These are phyloP conservation scores for Apiospora sp. DNA, from an alignment of 2,329 filamentous ascomycete genomes.

Conservation along the genomic window DNA sequence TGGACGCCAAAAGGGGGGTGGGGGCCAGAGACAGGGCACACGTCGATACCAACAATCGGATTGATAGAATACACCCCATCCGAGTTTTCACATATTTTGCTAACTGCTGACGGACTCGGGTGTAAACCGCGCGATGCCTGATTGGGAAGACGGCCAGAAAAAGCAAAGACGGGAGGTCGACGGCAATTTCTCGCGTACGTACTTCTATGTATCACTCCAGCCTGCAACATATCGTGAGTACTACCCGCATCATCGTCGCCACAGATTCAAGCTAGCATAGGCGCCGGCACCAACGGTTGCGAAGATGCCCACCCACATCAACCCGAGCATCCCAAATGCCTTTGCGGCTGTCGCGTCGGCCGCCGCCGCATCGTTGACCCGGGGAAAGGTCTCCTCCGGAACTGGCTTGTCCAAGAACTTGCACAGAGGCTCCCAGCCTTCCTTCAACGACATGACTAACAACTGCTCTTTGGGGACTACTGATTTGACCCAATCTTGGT, in stretches of 20 bases:
- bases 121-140: no score
- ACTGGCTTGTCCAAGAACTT: slow-evolving; percentile 41
- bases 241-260: neutral
- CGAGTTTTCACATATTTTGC: no score
- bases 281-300: neutral
- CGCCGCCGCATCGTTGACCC: slow-evolving; percentile 37
- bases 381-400: slow-evolving; percentile 40
- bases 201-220: no score
- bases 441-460: slow-evolving; percentile 37
- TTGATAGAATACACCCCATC: no score
- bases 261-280: neutral
- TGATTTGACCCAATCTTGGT: slow-evolving; percentile 23
- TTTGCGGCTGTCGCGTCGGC: slow-evolving; percentile 26
- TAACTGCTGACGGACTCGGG: no score
- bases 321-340: slow-evolving; percentile 20
- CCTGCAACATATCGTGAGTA: neutral
- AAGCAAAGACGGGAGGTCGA: no score
- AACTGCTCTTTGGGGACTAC: slow-evolving; percentile 25
- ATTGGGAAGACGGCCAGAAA: no score
- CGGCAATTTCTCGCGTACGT: no score
- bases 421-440: slow-evolving; percentile 46
- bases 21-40: no score
- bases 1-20: no score
- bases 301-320: slow-evolving; percentile 26
- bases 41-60: no score